phyloP scores from a whole-genome alignment of 257 asterid species.

The Parsonsia alboflavescens region DNA sequence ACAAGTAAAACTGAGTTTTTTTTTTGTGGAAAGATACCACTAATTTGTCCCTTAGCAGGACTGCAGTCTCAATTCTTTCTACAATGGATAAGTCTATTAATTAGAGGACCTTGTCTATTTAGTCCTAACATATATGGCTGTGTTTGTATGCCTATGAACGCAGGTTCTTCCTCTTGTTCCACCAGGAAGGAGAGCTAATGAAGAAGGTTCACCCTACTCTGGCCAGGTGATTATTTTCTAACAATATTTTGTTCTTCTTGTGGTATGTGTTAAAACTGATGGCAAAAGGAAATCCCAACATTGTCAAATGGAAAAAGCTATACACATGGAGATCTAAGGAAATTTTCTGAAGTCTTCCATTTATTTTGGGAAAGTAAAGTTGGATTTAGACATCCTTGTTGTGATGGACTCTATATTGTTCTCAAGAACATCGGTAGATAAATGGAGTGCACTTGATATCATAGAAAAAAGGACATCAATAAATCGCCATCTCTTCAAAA shows the following conservation, averaged over 20 bases:
- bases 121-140: not conserved
- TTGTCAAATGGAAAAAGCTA: not conserved
- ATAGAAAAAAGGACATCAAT: not conserved
- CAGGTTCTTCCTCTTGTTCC: slow-evolving; percentile 99
- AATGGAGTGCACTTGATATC: not conserved
- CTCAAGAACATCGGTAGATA: not conserved
- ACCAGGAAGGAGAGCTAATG: slow-evolving; percentile 84
- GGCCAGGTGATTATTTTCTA: slow-evolving; percentile 62
- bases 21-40: not conserved
- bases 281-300: not conserved
- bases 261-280: not conserved
- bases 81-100: not conserved
- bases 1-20: not conserved
- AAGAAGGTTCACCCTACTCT: slow-evolving; percentile 92
- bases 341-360: not conserved
- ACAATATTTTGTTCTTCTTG: not conserved
- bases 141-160: slow-evolving; percentile 5
- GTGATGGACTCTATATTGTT: not conserved
- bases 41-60: not conserved
- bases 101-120: not conserved
- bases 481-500: not conserved
- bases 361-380: slow-evolving; percentile 6
- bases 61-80: not conserved
- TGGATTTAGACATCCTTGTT: not conserved
- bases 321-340: not conserved